Evolutionary conservation across 73 alveolate species (phyloP).

Genomic region (Blepharisma japonicum): DNA sequence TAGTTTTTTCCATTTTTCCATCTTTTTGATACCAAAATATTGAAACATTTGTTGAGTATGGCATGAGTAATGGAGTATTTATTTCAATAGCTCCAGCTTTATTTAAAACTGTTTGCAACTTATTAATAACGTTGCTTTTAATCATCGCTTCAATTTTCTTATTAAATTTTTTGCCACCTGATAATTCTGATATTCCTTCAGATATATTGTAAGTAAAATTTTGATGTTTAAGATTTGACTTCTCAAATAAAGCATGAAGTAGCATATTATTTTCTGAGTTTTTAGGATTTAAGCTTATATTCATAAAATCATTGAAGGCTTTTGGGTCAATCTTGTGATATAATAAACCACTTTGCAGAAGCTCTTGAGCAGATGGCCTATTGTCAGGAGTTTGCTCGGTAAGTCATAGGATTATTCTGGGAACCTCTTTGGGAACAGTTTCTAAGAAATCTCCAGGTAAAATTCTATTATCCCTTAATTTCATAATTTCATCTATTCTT

Average conservation of each 20-base stretch:
- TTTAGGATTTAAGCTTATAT: conserved; percentile 37
- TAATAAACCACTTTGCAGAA: conserved; percentile 40
- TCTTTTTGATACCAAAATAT: neutral
- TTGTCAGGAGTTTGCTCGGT: conserved; percentile 61
- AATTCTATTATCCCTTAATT: conserved; percentile 35
- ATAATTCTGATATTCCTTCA: conserved; percentile 17
- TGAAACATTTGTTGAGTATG: conserved; percentile 5
- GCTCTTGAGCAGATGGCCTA: conserved; percentile 75
- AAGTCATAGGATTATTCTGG: conserved; percentile 63
- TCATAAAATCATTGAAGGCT: conserved; percentile 32
- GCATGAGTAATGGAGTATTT: conserved; percentile 22
- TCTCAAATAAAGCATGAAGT: conserved; percentile 37
- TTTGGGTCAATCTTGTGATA: conserved; percentile 38
- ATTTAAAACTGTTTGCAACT: conserved; percentile 28
- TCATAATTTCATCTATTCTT: conserved; percentile 31
- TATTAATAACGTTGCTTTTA: conserved; percentile 17
- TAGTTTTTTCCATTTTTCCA: neutral
- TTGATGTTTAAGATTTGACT: conserved; percentile 24
- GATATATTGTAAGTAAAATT: conserved; percentile 34
- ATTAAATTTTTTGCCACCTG: neutral
- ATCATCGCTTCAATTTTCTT: conserved; percentile 21
- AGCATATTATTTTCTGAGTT: conserved; percentile 37
- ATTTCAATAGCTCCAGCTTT: conserved; percentile 31
- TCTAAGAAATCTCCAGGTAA: conserved; percentile 46
- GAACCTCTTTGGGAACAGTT: conserved; percentile 40